Percentiles rank a stretch among this genome's conserved stretches.
These are phyloP conservation scores for Cornus suecica DNA, from an alignment of 148 eudicot species.

Conservation along the genomic window DNA sequence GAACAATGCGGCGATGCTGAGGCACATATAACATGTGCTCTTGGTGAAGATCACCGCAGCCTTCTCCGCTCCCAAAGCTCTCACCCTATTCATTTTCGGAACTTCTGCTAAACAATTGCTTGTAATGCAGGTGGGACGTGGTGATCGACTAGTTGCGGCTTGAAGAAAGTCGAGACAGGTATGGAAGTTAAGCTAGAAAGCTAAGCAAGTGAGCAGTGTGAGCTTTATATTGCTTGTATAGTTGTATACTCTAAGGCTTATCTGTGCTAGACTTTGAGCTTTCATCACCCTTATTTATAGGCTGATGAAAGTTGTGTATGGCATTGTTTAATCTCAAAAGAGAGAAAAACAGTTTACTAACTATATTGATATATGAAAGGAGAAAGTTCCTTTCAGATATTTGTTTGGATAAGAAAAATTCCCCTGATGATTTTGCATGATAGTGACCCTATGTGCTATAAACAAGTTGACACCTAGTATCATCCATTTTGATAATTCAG, in stretches of 20 bases:
- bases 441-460: slow-evolving; percentile 24
- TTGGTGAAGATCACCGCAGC: slow-evolving; percentile 56
- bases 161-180: neutral
- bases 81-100: slow-evolving; percentile 32
- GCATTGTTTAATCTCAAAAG: slow-evolving; percentile 15
- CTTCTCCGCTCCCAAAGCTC: slow-evolving; percentile 35
- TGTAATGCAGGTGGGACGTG: neutral
- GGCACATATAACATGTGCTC: slow-evolving; percentile 55
- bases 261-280: slow-evolving; percentile 12
- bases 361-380: neutral
- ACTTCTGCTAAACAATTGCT: neutral
- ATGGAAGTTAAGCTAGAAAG: neutral
- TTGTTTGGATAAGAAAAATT: slow-evolving; percentile 37
- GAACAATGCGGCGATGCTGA: slow-evolving; percentile 40
- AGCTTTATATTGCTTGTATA: too few relatives aligned
- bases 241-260: slow-evolving; percentile 1
- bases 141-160: neutral
- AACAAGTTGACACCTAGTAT: slow-evolving; percentile 33
- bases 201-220: neutral
- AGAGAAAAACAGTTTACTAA: neutral
- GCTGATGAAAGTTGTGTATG: slow-evolving; percentile 7
- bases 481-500: neutral
- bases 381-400: slow-evolving; percentile 20
- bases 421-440: slow-evolving; percentile 22
- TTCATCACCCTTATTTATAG: slow-evolving; percentile 38